Evolutionary conservation across 345 rosid genomes (phyloP).

Genomic region (Eucalyptus lansdowneana): DNA sequence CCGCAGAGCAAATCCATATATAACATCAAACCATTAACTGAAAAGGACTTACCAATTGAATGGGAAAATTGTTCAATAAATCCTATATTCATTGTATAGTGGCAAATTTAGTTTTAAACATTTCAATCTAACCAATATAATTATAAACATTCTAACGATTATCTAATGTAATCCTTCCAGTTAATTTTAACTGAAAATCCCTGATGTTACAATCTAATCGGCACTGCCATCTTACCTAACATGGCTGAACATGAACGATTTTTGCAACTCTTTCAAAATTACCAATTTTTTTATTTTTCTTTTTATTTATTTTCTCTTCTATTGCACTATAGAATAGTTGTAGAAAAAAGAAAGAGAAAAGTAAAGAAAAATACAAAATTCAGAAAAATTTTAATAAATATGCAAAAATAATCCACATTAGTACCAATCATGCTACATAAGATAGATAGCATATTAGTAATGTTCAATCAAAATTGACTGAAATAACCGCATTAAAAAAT

Average conservation of each 20-base stretch:
- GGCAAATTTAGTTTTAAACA: fast-evolving
- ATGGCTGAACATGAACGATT: fast-evolving
- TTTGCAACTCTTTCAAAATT: background rate
- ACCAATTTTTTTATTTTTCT: too few species aligned
- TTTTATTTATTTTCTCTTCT: background rate
- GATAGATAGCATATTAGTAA: background rate
- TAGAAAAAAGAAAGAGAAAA: background rate
- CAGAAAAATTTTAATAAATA: background rate
- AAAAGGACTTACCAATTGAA: background rate
- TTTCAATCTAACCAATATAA: background rate
- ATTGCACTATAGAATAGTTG: too few species aligned
- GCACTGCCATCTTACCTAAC: fast-evolving
- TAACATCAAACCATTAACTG: background rate
- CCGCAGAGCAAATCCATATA: background rate
- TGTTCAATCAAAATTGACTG: fast-evolving
- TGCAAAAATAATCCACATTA: background rate
- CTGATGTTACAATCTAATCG: fast-evolving
- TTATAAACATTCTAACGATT: fast-evolving
- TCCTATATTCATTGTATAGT: background rate
- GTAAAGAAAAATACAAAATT: background rate
- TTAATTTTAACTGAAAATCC: background rate
- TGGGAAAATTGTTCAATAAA: background rate
- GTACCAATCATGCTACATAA: fast-evolving
- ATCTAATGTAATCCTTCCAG: background rate
- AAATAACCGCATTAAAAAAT: background rate